Evolutionary conservation across 306 rosid genomes (phyloP).

Genomic region (Echinosophora koreensis): DNA sequence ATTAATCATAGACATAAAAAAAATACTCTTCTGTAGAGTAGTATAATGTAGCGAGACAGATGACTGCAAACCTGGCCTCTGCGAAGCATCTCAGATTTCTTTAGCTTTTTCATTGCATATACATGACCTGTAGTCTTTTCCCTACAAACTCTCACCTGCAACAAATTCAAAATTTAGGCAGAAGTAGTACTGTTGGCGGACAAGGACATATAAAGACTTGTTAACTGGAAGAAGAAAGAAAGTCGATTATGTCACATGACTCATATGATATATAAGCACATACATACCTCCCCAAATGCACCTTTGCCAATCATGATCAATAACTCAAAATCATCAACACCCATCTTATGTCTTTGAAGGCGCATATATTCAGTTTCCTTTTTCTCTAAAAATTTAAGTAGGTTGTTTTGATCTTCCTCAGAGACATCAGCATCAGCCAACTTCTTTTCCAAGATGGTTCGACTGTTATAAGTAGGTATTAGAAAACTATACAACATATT

Average conservation of each 20-base stretch:
- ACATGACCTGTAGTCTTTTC: slow-evolving; percentile 83
- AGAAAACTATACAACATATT: slow-evolving; percentile 2
- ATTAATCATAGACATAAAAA: slow-evolving; percentile 3
- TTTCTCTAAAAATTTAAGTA: slow-evolving; percentile 88
- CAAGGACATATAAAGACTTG: background rate
- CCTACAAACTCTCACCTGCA: slow-evolving; percentile 89
- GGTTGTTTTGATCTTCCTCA: slow-evolving; percentile 95
- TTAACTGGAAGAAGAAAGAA: background rate
- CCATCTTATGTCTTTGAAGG: slow-evolving; percentile 98
- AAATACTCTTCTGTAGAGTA: background rate
- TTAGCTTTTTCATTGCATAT: slow-evolving; percentile 97
- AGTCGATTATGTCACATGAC: slow-evolving; percentile 1
- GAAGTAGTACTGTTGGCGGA: background rate
- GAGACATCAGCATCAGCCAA: slow-evolving; percentile 99
- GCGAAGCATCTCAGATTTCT: slow-evolving; percentile 99
- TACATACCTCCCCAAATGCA: slow-evolving; percentile 96
- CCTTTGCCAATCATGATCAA: slow-evolving; percentile 98
- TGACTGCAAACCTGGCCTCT: slow-evolving; percentile 85
- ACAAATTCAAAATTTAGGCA: slow-evolving; percentile 44
- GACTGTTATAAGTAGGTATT: slow-evolving; percentile 54
- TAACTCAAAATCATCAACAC: slow-evolving; percentile 91
- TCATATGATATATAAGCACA: background rate
- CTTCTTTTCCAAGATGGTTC: slow-evolving; percentile 85
- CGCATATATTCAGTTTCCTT: slow-evolving; percentile 99
- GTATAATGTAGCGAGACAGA: slow-evolving; percentile 38